Percentiles rank a stretch among this genome's conserved stretches.
Conservation (phyloP, 2,329 filamentous ascomycete species). For the Thelonectria blattea region DNA sequence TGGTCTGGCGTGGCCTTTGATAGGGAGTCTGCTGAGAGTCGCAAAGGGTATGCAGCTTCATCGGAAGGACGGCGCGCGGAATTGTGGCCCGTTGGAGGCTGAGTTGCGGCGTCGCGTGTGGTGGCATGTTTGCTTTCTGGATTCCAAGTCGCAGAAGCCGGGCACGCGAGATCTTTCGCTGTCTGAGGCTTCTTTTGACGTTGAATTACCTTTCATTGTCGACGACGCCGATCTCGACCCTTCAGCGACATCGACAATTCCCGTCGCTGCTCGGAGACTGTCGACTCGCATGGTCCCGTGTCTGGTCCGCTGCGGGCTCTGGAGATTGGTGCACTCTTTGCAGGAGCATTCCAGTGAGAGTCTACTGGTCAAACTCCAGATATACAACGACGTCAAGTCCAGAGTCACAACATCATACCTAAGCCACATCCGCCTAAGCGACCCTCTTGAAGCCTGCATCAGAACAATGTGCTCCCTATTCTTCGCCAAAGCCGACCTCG, state of each 20-base stretch:
- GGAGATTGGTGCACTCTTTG: slow-evolving; percentile 32
- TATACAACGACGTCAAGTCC: slow-evolving; percentile 18
- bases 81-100: slow-evolving; percentile 13
- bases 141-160: slow-evolving; percentile 25
- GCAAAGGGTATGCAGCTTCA: slow-evolving; percentile 33
- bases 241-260: neutral
- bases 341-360: slow-evolving; percentile 14
- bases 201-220: slow-evolving; percentile 49
- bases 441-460: slow-evolving; percentile 26
- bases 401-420: slow-evolving; percentile 24
- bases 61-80: neutral
- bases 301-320: slow-evolving; percentile 38
- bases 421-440: slow-evolving; percentile 8
- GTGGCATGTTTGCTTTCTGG: slow-evolving; percentile 41
- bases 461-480: slow-evolving; percentile 33
- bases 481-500: slow-evolving; percentile 38
- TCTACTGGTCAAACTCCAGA: slow-evolving; percentile 15
- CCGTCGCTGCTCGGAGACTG: neutral
- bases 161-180: slow-evolving; percentile 28
- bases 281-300: slow-evolving; percentile 26
- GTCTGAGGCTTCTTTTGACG: slow-evolving; percentile 44
- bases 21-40: slow-evolving; percentile 34
- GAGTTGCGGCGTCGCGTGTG: slow-evolving; percentile 35
- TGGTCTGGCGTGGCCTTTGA: slow-evolving; percentile 35
- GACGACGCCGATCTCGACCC: slow-evolving; percentile 42